Conservation (phyloP, 495 filamentous ascomycete species). For the Penicillium crystallinum region DNA sequence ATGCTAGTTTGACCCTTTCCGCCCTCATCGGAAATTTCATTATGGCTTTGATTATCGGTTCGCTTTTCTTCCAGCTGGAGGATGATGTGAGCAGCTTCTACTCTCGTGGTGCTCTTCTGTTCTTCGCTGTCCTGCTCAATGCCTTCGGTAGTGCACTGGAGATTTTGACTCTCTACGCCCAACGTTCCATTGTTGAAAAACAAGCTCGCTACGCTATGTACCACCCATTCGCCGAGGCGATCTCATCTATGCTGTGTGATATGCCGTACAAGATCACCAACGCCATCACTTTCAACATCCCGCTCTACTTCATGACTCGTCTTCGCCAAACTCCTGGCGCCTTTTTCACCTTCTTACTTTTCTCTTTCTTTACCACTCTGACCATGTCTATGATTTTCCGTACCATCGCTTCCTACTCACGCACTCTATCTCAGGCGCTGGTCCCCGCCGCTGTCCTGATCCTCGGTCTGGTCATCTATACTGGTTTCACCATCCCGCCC, state of each 20-base stretch:
- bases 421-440: constrained; percentile 49
- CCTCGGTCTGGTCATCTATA: constrained; percentile 49
- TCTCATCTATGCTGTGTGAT: constrained; percentile 58
- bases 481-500: constrained; percentile 49
- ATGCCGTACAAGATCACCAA: constrained; percentile 53
- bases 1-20: constrained; percentile 68
- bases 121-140: constrained; percentile 89
- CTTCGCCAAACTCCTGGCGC: constrained; percentile 42
- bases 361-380: constrained; percentile 50
- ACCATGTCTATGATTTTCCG: constrained; percentile 58
- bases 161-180: constrained; percentile 56
- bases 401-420: constrained; percentile 46
- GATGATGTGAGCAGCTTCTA: constrained; percentile 68
- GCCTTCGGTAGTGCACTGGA: constrained; percentile 82
- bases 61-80: constrained; percentile 79
- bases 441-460: constrained; percentile 48
- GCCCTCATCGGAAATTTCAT: constrained; percentile 73
- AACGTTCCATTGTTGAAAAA: constrained; percentile 66
- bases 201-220: constrained; percentile 64
- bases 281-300: constrained; percentile 50
- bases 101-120: constrained; percentile 76
- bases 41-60: constrained; percentile 81
- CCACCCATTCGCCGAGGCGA: constrained; percentile 58
- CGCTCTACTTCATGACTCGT: constrained; percentile 58
- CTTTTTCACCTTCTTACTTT: constrained; percentile 61